Evolutionary conservation across 2,329 filamentous ascomycete genomes (phyloP).

Genomic region (Colletotrichum sp.): DNA sequence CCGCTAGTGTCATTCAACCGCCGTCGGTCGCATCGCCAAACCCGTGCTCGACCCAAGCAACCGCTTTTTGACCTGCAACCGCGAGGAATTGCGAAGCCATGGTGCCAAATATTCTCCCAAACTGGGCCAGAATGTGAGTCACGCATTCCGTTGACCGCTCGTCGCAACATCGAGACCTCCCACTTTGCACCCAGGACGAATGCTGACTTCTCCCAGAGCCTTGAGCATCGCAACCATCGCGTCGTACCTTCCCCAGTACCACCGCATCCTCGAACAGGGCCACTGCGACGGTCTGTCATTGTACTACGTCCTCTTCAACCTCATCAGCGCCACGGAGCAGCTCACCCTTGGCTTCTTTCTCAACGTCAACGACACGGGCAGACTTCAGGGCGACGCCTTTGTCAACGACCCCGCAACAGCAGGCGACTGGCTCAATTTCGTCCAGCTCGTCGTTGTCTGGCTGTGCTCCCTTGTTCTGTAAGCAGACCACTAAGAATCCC

Average conservation of each 20-base stretch:
- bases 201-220: not conserved
- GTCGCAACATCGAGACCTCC: not conserved
- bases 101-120: not conserved
- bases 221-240: not conserved
- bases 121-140: not conserved
- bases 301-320: not conserved
- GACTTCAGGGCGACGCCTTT: not conserved
- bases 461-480: not conserved
- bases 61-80: not conserved
- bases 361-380: not conserved
- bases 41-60: not conserved
- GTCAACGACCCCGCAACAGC: not conserved
- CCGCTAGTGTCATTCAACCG: not conserved
- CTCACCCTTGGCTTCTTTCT: not conserved
- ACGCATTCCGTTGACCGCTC: not conserved
- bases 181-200: no score
- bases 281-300: not conserved
- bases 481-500: not conserved
- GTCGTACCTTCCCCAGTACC: constrained; percentile 2
- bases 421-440: constrained; percentile 13
- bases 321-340: constrained; percentile 1
- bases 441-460: not conserved
- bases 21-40: not conserved
- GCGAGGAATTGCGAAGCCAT: not conserved
- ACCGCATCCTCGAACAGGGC: not conserved